Conservation (phyloP, 495 filamentous ascomycete species). For the Aspergillus nanangensis region DNA sequence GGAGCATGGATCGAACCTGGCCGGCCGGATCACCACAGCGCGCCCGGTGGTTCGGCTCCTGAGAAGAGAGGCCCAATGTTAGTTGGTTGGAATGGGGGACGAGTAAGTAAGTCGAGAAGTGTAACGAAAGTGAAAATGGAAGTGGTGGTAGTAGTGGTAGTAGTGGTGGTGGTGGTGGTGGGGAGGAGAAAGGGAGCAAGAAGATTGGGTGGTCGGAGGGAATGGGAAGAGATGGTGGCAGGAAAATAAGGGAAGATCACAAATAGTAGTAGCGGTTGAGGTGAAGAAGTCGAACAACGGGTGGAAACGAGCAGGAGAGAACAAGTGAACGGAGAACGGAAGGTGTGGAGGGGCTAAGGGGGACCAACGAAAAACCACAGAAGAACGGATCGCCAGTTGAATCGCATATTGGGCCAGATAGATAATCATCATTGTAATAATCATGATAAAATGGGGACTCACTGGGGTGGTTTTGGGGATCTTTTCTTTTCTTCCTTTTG, state of each 20-base stretch:
- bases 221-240: background rate
- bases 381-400: slow-evolving; percentile 25
- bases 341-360: slow-evolving; percentile 36
- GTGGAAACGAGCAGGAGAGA: background rate
- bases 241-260: background rate
- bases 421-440: too few relatives aligned
- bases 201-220: background rate
- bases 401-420: slow-evolving; percentile 12
- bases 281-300: slow-evolving; percentile 2
- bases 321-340: background rate
- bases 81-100: slow-evolving; percentile 5
- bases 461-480: too few relatives aligned
- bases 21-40: slow-evolving; percentile 22
- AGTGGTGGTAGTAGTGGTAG: slow-evolving; percentile 7
- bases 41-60: slow-evolving; percentile 23
- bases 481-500: too few relatives aligned
- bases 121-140: slow-evolving; percentile 13
- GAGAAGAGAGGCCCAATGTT: slow-evolving; percentile 6
- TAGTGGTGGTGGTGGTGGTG: background rate
- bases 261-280: slow-evolving; percentile 1
- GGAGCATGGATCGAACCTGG: slow-evolving; percentile 30
- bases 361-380: slow-evolving; percentile 10
- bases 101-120: slow-evolving; percentile 6
- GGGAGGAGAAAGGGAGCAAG: background rate
- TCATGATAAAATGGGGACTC: too few relatives aligned